These are phyloP conservation scores for Zasmidium cellare DNA, from an alignment of 2,329 filamentous ascomycete genomes.

Conservation along the genomic window DNA sequence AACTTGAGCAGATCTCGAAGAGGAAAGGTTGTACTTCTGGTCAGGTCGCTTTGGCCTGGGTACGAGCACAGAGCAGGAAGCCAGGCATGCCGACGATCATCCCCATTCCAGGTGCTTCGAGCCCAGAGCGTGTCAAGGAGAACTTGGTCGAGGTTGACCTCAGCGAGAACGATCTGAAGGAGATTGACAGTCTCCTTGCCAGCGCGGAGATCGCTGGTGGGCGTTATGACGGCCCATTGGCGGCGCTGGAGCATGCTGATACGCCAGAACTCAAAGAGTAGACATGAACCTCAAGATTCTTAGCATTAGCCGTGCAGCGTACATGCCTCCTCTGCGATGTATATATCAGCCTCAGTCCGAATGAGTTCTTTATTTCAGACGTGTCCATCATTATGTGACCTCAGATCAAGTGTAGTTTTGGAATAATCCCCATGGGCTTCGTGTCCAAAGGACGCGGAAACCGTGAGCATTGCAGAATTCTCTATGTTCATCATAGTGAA, in stretches of 20 bases:
- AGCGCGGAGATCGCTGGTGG: conserved; percentile 45
- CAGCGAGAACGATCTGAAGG: conserved; percentile 50
- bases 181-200: conserved; percentile 54
- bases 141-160: conserved; percentile 43
- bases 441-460: conserved; percentile 25
- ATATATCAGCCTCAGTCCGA: too few relatives aligned
- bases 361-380: too few relatives aligned
- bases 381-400: too few relatives aligned
- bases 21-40: conserved; percentile 54
- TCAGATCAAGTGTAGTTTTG: conserved; percentile 52
- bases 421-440: conserved; percentile 46
- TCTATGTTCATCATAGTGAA: conserved; percentile 43
- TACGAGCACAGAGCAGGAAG: conserved; percentile 43
- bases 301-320: too few relatives aligned
- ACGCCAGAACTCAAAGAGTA: conserved; percentile 23
- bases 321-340: background rate
- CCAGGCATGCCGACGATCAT: conserved; percentile 47
- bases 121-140: conserved; percentile 40
- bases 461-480: conserved; percentile 55
- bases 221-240: conserved; percentile 37
- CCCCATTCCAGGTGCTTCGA: conserved; percentile 46
- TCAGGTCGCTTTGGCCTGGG: conserved; percentile 54
- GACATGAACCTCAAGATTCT: background rate
- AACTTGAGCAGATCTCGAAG: conserved; percentile 59
- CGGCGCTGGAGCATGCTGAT: conserved; percentile 29